Percentiles rank a stretch among this genome's conserved stretches.
Conservation (phyloP, 208 protist species). For the Leptomonas pyrrhocoris region DNA sequence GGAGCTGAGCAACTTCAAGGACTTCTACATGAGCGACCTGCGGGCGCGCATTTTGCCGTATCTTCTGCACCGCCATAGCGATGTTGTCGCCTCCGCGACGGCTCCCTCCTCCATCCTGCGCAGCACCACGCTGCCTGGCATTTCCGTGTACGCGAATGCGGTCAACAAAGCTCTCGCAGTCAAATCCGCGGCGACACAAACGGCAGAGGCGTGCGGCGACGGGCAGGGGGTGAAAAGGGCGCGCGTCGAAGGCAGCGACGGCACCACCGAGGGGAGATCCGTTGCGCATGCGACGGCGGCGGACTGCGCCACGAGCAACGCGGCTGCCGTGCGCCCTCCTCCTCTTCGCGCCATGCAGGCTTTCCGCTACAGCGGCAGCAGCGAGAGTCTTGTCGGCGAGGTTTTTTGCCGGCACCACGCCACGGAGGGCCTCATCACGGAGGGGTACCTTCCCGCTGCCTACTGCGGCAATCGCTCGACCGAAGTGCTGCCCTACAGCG, state of each 20-base stretch:
- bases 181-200: too few species aligned
- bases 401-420: slow-evolving; percentile 68
- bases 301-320: neutral
- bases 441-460: slow-evolving; percentile 43
- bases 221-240: neutral
- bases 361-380: slow-evolving; percentile 63
- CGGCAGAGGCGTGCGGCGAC: neutral
- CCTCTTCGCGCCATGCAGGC: slow-evolving; percentile 40
- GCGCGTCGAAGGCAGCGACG: neutral
- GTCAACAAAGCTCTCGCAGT: neutral
- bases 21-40: slow-evolving; percentile 88
- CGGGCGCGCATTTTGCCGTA: slow-evolving; percentile 76
- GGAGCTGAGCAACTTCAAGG: slow-evolving; percentile 87
- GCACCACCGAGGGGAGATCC: neutral
- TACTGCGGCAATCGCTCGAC: slow-evolving; percentile 80
- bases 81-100: slow-evolving; percentile 28
- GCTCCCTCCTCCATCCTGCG: slow-evolving; percentile 15
- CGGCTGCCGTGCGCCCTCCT: neutral
- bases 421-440: slow-evolving; percentile 58
- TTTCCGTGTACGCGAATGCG: slow-evolving; percentile 26
- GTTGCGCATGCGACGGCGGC: neutral
- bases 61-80: slow-evolving; percentile 38
- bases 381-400: slow-evolving; percentile 65
- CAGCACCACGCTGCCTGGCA: slow-evolving; percentile 24
- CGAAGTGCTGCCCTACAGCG: slow-evolving; percentile 65